A percentile compares a stretch with the other conserved stretches of the same genome.
Evolutionary conservation across 441 rosid species (phyloP).

Genomic region (Euphorbia corollata): DNA sequence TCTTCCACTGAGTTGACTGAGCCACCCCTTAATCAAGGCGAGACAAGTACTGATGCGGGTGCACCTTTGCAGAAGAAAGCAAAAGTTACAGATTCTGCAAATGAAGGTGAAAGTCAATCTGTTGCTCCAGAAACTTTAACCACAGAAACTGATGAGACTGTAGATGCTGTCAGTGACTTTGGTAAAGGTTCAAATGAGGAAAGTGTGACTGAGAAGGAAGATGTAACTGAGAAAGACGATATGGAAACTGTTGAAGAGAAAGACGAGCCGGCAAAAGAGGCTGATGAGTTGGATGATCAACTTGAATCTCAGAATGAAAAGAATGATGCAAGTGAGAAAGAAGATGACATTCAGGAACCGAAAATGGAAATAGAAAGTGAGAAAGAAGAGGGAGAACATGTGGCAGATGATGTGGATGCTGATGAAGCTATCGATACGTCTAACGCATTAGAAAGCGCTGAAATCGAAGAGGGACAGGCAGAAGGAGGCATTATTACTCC

Average conservation of each 20-base stretch:
- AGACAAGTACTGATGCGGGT: slow-evolving; percentile 33
- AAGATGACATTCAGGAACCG: slow-evolving; percentile 41
- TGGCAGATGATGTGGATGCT: slow-evolving; percentile 48
- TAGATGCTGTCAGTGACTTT: slow-evolving; percentile 37
- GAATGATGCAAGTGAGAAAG: slow-evolving; percentile 40
- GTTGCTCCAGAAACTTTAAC: slow-evolving; percentile 32
- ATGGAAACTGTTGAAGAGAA: slow-evolving; percentile 40
- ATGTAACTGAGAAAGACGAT: slow-evolving; percentile 51
- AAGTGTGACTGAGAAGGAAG: slow-evolving; percentile 49
- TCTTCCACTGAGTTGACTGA: slow-evolving; percentile 46
- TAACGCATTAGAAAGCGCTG: slow-evolving; percentile 43
- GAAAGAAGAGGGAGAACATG: slow-evolving; percentile 86
- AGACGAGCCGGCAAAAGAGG: slow-evolving; percentile 46
- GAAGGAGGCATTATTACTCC: slow-evolving; percentile 34
- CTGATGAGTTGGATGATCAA: slow-evolving; percentile 39
- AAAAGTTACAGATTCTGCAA: slow-evolving; percentile 38
- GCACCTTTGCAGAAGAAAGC: slow-evolving; percentile 56
- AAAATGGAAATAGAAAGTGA: slow-evolving; percentile 49
- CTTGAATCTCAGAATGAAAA: slow-evolving; percentile 37
- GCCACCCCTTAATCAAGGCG: slow-evolving; percentile 40
- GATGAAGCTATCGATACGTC: slow-evolving; percentile 42
- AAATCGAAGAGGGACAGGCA: slow-evolving; percentile 39
- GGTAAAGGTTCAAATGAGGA: slow-evolving; percentile 41
- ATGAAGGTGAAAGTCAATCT: slow-evolving; percentile 43
- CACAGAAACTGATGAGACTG: slow-evolving; percentile 42